phyloP scores from a whole-genome alignment of 495 filamentous ascomycete species.

The Ramalina peruviana region DNA sequence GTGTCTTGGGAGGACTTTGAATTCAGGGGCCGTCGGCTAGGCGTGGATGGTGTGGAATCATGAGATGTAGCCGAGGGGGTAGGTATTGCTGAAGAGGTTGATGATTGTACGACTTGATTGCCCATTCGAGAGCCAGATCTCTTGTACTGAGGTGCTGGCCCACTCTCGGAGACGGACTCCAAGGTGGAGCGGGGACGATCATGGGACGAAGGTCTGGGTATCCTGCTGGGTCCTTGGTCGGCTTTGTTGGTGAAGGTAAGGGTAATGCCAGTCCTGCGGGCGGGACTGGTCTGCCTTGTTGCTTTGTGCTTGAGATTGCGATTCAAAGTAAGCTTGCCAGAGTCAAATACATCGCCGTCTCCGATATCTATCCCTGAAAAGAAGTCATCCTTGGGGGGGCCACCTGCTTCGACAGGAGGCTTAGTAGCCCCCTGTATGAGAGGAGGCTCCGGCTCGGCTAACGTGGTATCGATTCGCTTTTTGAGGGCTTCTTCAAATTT shows the following conservation, averaged over 20 bases:
- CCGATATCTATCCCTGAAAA: constrained; percentile 80
- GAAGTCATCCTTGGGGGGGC: constrained; percentile 59
- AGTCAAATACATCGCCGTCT: constrained; percentile 64
- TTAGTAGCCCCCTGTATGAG: constrained; percentile 20
- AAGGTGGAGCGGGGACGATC: constrained; percentile 60
- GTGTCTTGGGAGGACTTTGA: constrained; percentile 40
- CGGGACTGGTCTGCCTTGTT: constrained; percentile 48
- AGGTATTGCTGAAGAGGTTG: constrained; percentile 44
- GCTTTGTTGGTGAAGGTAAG: constrained; percentile 78
- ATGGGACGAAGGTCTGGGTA: constrained; percentile 51
- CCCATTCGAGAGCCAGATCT: constrained; percentile 50
- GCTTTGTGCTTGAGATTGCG: constrained; percentile 83
- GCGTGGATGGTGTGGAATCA: constrained; percentile 32
- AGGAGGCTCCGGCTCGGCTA: constrained; percentile 24
- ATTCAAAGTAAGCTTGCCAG: constrained; percentile 71
- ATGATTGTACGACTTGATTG: constrained; percentile 51
- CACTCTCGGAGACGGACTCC: constrained; percentile 86
- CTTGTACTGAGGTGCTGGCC: constrained; percentile 45
- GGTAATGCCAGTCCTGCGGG: constrained; percentile 62
- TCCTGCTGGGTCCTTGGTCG: constrained; percentile 33
- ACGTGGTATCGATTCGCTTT: constrained; percentile 44
- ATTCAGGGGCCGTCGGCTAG: constrained; percentile 43
- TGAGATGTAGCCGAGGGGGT: constrained; percentile 34
- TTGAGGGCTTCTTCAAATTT: constrained; percentile 65
- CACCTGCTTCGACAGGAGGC: constrained; percentile 9